These are phyloP conservation scores for Silene noctiflora DNA, from an alignment of 179 eudicot genomes.

Conservation along the genomic window DNA sequence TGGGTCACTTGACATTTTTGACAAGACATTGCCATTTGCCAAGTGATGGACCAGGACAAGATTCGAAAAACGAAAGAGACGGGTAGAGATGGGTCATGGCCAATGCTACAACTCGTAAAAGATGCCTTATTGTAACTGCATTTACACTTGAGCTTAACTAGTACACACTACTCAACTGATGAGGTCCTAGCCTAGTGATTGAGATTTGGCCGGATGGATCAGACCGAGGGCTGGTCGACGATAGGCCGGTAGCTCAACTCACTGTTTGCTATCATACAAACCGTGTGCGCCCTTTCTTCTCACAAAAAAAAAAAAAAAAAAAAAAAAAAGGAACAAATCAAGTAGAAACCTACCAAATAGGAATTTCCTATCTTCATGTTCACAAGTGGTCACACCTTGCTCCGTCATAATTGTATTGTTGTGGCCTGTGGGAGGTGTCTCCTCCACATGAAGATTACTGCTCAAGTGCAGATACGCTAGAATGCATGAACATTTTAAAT, in stretches of 20 bases:
- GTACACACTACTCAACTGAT: too few species aligned
- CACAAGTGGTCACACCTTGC: conserved; percentile 7
- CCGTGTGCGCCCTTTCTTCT: too few species aligned
- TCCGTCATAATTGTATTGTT: conserved; percentile 3
- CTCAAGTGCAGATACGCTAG: background rate
- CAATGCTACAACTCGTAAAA: background rate
- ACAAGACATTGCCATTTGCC: background rate
- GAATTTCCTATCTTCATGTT: conserved; percentile 4
- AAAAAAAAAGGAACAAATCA: too few species aligned
- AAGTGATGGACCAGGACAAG: background rate
- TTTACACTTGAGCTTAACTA: background rate
- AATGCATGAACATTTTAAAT: background rate
- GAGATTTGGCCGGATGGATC: too few species aligned
- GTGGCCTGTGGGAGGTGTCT: background rate
- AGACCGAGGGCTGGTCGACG: background rate
- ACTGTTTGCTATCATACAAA: background rate
- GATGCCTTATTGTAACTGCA: background rate
- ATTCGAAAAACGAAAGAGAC: background rate
- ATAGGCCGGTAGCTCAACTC: background rate
- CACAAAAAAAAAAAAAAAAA: too few species aligned
- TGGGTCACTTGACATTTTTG: background rate
- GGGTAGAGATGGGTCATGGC: background rate
- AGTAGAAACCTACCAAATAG: background rate
- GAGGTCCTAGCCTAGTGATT: too few species aligned
- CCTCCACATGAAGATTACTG: background rate